A percentile compares a stretch with the other conserved stretches of the same genome.
Conservation (phyloP, 2,329 filamentous ascomycete genomes). For the Venturia oleaginea region DNA sequence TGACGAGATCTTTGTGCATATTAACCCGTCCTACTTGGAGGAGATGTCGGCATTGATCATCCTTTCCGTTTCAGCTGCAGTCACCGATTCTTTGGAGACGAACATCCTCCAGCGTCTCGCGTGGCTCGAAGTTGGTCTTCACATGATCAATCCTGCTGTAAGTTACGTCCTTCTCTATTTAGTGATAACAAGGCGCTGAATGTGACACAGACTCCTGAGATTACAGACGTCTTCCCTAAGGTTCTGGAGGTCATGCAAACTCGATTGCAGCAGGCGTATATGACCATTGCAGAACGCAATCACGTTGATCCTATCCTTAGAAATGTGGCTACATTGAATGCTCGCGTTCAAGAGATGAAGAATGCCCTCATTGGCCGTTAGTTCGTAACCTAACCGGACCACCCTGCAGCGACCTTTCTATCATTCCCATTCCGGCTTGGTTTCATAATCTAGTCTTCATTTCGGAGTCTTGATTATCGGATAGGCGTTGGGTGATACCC, state of each 20-base stretch:
- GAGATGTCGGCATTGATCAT: slow-evolving; percentile 48
- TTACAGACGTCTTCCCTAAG: slow-evolving; percentile 43
- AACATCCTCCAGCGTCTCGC: slow-evolving; percentile 46
- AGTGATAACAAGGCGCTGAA: background rate
- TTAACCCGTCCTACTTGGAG: slow-evolving; percentile 47
- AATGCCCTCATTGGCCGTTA: background rate
- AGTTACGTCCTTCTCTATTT: slow-evolving; percentile 18
- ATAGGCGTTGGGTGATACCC: background rate
- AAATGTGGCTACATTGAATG: background rate
- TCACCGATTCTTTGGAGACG: slow-evolving; percentile 46
- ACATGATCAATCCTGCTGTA: slow-evolving; percentile 45
- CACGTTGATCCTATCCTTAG: slow-evolving; percentile 1
- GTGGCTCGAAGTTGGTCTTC: slow-evolving; percentile 50
- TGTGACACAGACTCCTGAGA: slow-evolving; percentile 18
- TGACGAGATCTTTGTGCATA: slow-evolving; percentile 49
- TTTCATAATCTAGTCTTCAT: background rate
- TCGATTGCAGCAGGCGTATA: slow-evolving; percentile 48
- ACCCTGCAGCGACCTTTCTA: background rate
- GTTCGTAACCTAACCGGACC: background rate
- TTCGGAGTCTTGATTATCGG: background rate
- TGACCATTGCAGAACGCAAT: slow-evolving; percentile 41
- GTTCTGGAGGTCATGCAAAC: slow-evolving; percentile 52
- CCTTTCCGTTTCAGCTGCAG: slow-evolving; percentile 53
- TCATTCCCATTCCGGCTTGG: background rate
- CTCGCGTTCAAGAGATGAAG: background rate